Evolutionary conservation across 352 stramenopile species (phyloP).

Genomic region (Phytophthora brassicae): DNA sequence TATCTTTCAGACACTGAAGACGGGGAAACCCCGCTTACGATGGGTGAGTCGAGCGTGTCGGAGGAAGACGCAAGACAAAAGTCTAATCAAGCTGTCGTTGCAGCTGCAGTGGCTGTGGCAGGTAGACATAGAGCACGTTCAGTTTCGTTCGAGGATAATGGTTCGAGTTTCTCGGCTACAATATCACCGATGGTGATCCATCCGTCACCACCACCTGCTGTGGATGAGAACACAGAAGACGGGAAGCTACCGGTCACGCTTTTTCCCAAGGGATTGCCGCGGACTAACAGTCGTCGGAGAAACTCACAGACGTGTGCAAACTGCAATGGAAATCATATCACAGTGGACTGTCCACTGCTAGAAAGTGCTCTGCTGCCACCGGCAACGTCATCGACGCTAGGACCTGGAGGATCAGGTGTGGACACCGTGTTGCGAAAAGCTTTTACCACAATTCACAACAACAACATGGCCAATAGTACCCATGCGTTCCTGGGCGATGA

Average conservation of each 20-base stretch:
- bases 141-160: slow-evolving; percentile 41
- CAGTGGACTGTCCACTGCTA: slow-evolving; percentile 72
- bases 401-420: slow-evolving; percentile 30
- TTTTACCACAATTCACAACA: slow-evolving; percentile 87
- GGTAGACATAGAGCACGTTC: slow-evolving; percentile 44
- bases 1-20: slow-evolving; percentile 34
- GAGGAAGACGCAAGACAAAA: slow-evolving; percentile 38
- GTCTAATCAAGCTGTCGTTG: slow-evolving; percentile 45
- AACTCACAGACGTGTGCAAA: slow-evolving; percentile 68
- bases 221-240: slow-evolving; percentile 18
- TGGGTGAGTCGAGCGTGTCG: slow-evolving; percentile 12
- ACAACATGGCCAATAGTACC: slow-evolving; percentile 83
- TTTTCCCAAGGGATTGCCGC: slow-evolving; percentile 40
- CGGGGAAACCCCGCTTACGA: background rate
- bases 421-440: slow-evolving; percentile 85
- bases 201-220: slow-evolving; percentile 13
- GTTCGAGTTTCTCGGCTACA: slow-evolving; percentile 16
- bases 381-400: background rate
- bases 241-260: slow-evolving; percentile 31
- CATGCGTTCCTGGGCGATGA: slow-evolving; percentile 84
- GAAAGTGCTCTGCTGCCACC: slow-evolving; percentile 47
- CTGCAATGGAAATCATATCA: slow-evolving; percentile 83
- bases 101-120: slow-evolving; percentile 43
- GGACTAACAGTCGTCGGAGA: slow-evolving; percentile 63
- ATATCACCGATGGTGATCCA: slow-evolving; percentile 26